phyloP scores from a whole-genome alignment of 2,329 filamentous ascomycete genomes.

The Helminthosporium solani region DNA sequence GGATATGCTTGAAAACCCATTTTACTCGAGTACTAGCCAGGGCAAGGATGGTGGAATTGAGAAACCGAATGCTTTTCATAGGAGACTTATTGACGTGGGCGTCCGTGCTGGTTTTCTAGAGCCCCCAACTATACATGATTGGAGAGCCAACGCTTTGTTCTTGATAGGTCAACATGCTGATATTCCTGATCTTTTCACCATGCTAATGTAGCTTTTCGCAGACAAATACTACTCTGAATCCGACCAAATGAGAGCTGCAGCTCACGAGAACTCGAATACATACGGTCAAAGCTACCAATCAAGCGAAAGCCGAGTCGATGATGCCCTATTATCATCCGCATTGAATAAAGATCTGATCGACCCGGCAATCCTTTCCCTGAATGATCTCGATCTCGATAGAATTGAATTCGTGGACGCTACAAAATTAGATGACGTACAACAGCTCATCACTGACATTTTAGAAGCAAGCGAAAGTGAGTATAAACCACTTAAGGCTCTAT shows the following conservation, averaged over 20 bases:
- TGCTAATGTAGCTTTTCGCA: constrained; percentile 6
- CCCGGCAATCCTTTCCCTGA: neutral
- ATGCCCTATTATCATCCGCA: neutral
- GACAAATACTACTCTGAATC: constrained; percentile 16
- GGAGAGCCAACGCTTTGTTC: constrained; percentile 12
- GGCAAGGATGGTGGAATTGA: constrained; percentile 4
- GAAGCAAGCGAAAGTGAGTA: no score
- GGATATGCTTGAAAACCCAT: constrained; percentile 13
- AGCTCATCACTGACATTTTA: no score
- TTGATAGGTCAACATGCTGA: constrained; percentile 13
- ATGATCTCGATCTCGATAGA: no score
- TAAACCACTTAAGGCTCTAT: no score
- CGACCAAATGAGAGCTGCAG: constrained; percentile 8
- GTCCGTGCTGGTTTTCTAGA: constrained; percentile 12
- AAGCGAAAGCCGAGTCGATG: constrained; percentile 11
- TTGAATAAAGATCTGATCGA: neutral
- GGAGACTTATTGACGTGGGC: constrained; percentile 8
- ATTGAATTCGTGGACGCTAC: no score
- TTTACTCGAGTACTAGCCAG: constrained; percentile 7
- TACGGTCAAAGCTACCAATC: constrained; percentile 10
- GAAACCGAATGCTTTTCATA: constrained; percentile 12
- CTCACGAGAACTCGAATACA: constrained; percentile 8
- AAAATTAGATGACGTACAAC: no score
- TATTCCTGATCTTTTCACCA: constrained; percentile 1
- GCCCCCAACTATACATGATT: constrained; percentile 13